These are phyloP conservation scores for Pythium sukuiense DNA, from an alignment of 352 stramenopile species.

Conservation along the genomic window DNA sequence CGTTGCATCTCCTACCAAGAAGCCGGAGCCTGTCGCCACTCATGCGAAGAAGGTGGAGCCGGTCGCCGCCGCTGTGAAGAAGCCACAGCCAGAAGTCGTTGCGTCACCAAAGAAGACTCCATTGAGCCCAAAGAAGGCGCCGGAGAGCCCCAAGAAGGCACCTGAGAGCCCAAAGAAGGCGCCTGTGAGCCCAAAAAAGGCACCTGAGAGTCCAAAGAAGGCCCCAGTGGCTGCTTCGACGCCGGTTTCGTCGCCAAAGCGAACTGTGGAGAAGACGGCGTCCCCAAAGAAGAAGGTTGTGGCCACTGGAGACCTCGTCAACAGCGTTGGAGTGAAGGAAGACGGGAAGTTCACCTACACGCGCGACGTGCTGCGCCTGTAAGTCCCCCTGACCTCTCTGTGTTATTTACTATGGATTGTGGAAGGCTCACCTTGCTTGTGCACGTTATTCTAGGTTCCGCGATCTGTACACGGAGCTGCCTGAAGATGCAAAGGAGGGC, in stretches of 20 bases:
- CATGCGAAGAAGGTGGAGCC: not conserved
- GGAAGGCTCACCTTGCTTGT: not conserved
- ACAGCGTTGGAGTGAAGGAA: conserved; percentile 21
- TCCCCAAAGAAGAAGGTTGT: conserved; percentile 23
- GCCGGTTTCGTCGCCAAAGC: conserved; percentile 19
- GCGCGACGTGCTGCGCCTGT: conserved; percentile 29
- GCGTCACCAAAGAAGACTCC: conserved; percentile 16
- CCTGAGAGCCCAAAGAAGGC: conserved; percentile 8
- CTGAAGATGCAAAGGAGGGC: conserved; percentile 17
- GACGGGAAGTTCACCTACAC: conserved; percentile 39
- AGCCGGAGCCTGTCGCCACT: not conserved
- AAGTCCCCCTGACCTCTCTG: not conserved
- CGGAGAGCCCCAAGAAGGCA: not conserved
- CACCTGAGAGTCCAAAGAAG: conserved; percentile 16
- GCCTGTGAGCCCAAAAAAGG: conserved; percentile 13
- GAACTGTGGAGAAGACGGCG: conserved; percentile 9
- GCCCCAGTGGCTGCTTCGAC: conserved; percentile 12
- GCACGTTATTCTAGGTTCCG: conserved; percentile 26
- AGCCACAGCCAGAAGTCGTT: conserved; percentile 11
- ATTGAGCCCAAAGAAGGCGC: conserved; percentile 1
- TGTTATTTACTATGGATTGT: not conserved
- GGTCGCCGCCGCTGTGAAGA: conserved; percentile 3
- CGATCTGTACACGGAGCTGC: conserved; percentile 33
- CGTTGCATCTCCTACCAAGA: not conserved
- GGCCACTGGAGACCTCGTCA: conserved; percentile 3